Conservation (phyloP, 331 rosid genomes). For the Ulmus americana region DNA sequence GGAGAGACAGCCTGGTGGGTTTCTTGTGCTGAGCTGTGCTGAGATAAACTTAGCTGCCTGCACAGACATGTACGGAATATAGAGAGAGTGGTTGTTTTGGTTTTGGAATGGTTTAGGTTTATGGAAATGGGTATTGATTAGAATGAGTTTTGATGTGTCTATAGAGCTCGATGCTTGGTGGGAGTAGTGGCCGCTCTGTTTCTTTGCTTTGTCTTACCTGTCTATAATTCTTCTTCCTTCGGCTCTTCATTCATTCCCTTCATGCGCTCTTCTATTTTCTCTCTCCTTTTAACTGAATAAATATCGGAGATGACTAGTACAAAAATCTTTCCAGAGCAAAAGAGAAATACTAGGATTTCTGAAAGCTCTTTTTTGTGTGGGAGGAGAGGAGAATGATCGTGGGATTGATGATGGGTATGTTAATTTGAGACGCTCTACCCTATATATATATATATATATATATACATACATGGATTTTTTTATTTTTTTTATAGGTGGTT, state of each 20-base stretch:
- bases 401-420: too few species aligned
- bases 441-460: too few species aligned
- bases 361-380: too few species aligned
- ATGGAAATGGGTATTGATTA: not conserved
- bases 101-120: not conserved
- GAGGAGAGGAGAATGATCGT: too few species aligned
- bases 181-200: not conserved
- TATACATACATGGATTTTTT: too few species aligned
- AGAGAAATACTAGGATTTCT: too few species aligned
- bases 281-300: not conserved
- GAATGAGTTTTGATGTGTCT: too few species aligned
- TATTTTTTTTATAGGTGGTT: too few species aligned
- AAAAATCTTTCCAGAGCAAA: too few species aligned
- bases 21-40: conserved; percentile 9
- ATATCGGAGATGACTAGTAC: too few species aligned
- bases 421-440: too few species aligned
- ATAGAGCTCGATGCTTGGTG: not conserved
- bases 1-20: not conserved
- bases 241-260: not conserved
- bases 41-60: conserved; percentile 7
- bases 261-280: not conserved
- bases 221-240: not conserved
- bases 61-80: conserved; percentile 2
- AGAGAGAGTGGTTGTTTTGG: not conserved
- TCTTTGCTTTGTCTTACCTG: not conserved